phyloP scores from a whole-genome alignment of 2,329 filamentous ascomycete genomes.

The Keithomyces neogunnii region DNA sequence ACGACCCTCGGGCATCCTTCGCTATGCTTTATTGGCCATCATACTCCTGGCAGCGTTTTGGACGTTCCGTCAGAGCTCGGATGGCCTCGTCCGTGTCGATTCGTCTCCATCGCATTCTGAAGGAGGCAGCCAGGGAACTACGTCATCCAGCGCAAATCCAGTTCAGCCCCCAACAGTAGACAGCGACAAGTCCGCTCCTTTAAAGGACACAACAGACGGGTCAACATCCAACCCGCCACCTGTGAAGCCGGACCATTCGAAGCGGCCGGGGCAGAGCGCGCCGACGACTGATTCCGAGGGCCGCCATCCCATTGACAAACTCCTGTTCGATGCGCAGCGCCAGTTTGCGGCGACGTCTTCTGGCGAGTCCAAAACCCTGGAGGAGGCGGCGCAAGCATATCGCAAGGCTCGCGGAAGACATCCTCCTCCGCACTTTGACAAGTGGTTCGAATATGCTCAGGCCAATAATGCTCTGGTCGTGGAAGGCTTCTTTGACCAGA shows the following conservation, averaged over 20 bases:
- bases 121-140: background rate
- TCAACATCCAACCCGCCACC: background rate
- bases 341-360: slow-evolving; percentile 29
- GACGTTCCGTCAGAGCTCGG: slow-evolving; percentile 15
- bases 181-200: background rate
- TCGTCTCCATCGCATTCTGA: background rate
- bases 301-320: slow-evolving; percentile 42
- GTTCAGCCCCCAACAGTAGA: background rate
- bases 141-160: background rate
- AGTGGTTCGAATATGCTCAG: slow-evolving; percentile 50
- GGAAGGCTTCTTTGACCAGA: slow-evolving; percentile 57
- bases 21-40: slow-evolving; percentile 29
- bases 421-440: slow-evolving; percentile 54
- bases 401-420: slow-evolving; percentile 49
- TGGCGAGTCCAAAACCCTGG: slow-evolving; percentile 40
- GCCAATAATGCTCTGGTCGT: slow-evolving; percentile 45
- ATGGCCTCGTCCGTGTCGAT: background rate
- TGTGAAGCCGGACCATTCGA: background rate
- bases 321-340: slow-evolving; percentile 38
- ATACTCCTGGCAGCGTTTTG: slow-evolving; percentile 26
- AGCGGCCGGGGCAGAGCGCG: background rate
- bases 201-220: slow-evolving; percentile 2
- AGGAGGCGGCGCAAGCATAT: slow-evolving; percentile 49
- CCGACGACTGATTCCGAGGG: slow-evolving; percentile 2
- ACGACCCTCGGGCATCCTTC: slow-evolving; percentile 30